Conservation (phyloP, 768 basidiomycete genomes). For the Tylopilus sp. region DNA sequence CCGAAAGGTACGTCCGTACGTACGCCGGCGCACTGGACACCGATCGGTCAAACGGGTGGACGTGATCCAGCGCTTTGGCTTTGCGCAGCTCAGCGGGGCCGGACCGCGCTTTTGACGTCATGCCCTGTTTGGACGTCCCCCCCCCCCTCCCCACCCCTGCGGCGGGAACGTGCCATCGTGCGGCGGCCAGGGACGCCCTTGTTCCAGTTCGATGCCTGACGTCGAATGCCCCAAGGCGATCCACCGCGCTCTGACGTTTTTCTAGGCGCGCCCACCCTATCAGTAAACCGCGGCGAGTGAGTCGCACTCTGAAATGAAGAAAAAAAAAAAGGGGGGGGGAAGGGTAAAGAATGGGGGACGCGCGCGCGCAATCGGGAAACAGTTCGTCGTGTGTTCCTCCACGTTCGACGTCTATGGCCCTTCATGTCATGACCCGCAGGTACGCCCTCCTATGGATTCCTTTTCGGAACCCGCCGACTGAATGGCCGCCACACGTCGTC, state of each 20-base stretch:
- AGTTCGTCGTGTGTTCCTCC: conserved; percentile 1
- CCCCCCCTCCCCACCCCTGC: no score
- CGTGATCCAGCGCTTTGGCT: no score
- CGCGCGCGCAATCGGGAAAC: no score
- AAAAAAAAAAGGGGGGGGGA: background rate
- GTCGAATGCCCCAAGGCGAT: background rate
- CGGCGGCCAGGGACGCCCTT: background rate
- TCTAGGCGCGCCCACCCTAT: background rate
- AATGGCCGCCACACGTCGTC: background rate
- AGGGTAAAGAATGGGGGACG: no score
- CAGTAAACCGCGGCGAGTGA: background rate
- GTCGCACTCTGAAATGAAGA: background rate
- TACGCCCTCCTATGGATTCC: background rate
- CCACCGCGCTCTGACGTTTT: background rate
- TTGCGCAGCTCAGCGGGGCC: no score
- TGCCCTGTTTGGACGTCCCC: no score
- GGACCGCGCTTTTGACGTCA: no score
- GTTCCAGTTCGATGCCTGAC: background rate
- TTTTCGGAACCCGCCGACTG: background rate
- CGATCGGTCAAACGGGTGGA: no score
- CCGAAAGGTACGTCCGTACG: no score
- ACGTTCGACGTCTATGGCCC: background rate
- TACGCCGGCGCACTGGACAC: no score
- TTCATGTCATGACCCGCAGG: background rate
- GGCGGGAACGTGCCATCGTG: no score